Percentiles rank a stretch among this genome's conserved stretches.
Conservation (phyloP, 179 eudicot genomes). For the Nepenthes alata region DNA sequence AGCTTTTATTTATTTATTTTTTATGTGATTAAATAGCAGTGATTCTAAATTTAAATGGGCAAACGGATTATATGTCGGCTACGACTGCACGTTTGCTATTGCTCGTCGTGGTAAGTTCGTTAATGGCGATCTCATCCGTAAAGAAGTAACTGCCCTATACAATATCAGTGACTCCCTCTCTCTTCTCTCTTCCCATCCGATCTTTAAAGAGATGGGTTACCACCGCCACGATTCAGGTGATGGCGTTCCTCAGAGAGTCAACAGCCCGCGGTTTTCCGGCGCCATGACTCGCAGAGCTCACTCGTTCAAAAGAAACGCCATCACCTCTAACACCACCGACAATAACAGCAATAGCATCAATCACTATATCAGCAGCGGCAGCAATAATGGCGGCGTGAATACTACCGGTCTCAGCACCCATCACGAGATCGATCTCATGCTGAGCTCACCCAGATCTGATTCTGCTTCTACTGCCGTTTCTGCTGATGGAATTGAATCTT, state of each 20-base stretch:
- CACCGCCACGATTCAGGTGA: slow-evolving; percentile 22
- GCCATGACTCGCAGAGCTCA: slow-evolving; percentile 78
- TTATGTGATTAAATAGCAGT: no score
- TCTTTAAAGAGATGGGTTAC: slow-evolving; percentile 17
- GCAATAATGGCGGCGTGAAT: slow-evolving; percentile 10
- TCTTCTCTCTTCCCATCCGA: not conserved
- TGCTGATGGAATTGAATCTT: slow-evolving; percentile 31
- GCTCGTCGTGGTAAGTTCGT: not conserved
- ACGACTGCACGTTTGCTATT: not conserved
- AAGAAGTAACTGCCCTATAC: not conserved
- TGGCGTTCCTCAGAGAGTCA: slow-evolving; percentile 49
- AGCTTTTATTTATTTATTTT: no score
- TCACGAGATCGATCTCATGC: slow-evolving; percentile 59
- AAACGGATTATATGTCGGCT: no score
- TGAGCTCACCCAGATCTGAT: slow-evolving; percentile 88
- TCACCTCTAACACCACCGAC: not conserved
- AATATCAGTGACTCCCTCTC: not conserved
- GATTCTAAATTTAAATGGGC: no score
- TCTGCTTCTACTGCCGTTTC: slow-evolving; percentile 14
- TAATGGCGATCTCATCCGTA: slow-evolving; percentile 8
- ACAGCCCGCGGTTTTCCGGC: slow-evolving; percentile 68
- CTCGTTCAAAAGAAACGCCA: slow-evolving; percentile 47
- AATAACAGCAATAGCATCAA: not conserved
- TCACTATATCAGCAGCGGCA: slow-evolving; percentile 8
- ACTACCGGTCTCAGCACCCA: slow-evolving; percentile 16